A percentile compares a stretch with the other conserved stretches of the same genome.
Conservation (phyloP, 495 filamentous ascomycete species). For the Geopyxis carbonaria region DNA sequence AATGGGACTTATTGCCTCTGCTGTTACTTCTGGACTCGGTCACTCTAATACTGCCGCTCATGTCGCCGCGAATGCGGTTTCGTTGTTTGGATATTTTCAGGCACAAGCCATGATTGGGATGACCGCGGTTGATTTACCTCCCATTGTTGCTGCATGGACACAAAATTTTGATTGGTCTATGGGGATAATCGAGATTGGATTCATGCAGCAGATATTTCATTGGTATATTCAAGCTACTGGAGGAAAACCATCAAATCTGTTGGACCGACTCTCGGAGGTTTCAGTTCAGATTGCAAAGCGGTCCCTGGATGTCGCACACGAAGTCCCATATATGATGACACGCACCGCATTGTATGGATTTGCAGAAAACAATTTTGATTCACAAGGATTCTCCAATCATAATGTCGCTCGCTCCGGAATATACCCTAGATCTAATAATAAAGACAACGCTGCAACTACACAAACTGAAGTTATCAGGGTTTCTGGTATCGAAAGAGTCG, state of each 20-base stretch:
- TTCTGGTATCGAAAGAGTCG: constrained; percentile 69
- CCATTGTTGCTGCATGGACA: constrained; percentile 76
- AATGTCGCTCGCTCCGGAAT: too few relatives aligned
- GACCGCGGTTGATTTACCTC: constrained; percentile 59
- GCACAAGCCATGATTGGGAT: constrained; percentile 81
- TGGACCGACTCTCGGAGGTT: constrained; percentile 49
- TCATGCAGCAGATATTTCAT: constrained; percentile 67
- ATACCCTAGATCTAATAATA: constrained; percentile 32
- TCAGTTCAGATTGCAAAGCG: constrained; percentile 60
- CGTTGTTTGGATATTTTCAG: constrained; percentile 88
- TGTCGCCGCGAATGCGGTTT: constrained; percentile 76
- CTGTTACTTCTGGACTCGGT: constrained; percentile 55
- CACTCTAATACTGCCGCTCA: constrained; percentile 85
- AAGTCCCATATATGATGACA: not conserved
- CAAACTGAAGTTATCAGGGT: constrained; percentile 39
- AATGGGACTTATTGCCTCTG: constrained; percentile 57
- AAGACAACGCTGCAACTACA: constrained; percentile 16
- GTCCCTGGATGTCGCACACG: constrained; percentile 15
- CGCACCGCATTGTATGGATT: constrained; percentile 1
- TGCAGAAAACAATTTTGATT: not conserved
- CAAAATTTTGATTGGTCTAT: constrained; percentile 95
- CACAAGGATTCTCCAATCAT: too few relatives aligned
- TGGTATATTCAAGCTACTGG: constrained; percentile 92
- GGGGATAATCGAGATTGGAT: constrained; percentile 74
- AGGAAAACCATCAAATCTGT: constrained; percentile 59